Evolutionary conservation across 176 grass and related monocot genomes (phyloP), one percentile per base, ranked within the genome.

Genomic region (Zea luxurians): DNA sequence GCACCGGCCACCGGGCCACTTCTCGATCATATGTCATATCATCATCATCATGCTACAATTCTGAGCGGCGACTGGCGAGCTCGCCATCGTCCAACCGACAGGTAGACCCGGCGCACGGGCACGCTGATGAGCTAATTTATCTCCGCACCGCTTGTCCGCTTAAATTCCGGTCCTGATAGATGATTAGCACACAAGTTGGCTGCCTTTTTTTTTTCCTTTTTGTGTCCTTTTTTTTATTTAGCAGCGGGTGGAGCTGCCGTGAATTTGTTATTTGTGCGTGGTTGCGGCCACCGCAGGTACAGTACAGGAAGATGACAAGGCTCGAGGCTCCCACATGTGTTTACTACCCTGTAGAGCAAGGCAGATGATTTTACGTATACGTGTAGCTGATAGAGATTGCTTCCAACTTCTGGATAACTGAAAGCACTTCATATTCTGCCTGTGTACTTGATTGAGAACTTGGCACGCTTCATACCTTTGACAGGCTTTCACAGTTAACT

Each of bases 31-130:
- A 65, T 27, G 27, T 42, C 27, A 70, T 68, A 70, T 62, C 64
- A 63, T 45, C 37, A 41, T 49, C 66, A 1, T 13, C 80, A 52
- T 83, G 76, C 17, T 65, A 52, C 13, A 38, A 52, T 63, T 57
- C 2, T 1, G 43, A 67, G 35, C 17, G 79, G 67, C 6, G 85
- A 77, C 10, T 42, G 66, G 54, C 15, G 71, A 62, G 13, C 48
- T 40, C 48, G 42, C 21, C 10, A 13, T 21, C 45, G 58, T 17
- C 42, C 13, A 34, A 2, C 65, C 2, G 35, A 12, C 42, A 48
- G 38, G 7, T 59, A 58, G 58, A 11, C 75, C 46, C 40, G 13
- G 27, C 49, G 35, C 42, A 76, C 37, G 18, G 20, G 41, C 36
- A 41, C 35, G 62, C 11, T 53, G 59, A 4, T 2, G 58, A 57